Evolutionary conservation across 2,329 filamentous ascomycete species (phyloP).

Genomic region (Ceratocystis lukuohia): DNA sequence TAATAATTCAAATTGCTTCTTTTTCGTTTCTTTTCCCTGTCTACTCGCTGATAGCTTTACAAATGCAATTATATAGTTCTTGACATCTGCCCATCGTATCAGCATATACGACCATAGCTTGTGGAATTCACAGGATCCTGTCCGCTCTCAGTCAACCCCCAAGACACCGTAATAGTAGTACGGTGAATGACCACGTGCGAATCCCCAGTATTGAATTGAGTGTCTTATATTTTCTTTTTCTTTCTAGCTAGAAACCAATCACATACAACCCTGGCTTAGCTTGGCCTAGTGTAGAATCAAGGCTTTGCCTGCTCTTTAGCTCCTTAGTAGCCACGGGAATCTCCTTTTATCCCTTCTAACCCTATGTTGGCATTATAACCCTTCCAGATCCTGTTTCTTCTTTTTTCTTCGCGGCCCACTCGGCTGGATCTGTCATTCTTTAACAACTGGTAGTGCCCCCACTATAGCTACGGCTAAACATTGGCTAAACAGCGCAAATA

Average conservation of each 20-base stretch:
- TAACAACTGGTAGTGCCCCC: not conserved
- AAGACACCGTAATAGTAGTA: slow-evolving; percentile 9
- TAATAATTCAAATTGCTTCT: not conserved
- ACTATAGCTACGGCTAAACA: not conserved
- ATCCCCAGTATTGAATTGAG: slow-evolving; percentile 5
- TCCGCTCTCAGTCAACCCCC: slow-evolving; percentile 14
- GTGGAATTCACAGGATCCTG: slow-evolving; percentile 8
- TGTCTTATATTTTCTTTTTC: not conserved
- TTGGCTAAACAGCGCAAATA: not conserved
- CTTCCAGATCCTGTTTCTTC: no score
- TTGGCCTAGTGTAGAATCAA: no score
- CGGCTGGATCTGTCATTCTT: not conserved
- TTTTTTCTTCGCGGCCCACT: not conserved
- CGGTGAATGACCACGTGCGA: slow-evolving; percentile 5
- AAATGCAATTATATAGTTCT: not conserved
- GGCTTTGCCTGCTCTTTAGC: no score
- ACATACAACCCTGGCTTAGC: no score
- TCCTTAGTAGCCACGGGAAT: no score
- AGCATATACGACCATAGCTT: slow-evolving; percentile 9
- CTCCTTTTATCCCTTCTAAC: no score
- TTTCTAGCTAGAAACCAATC: not conserved
- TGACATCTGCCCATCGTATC: not conserved
- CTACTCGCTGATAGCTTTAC: not conserved
- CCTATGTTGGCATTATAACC: no score
- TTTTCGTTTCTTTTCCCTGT: not conserved